These are phyloP conservation scores for Pugionium cornutum DNA, from an alignment of 345 rosid genomes.

Conservation along the genomic window DNA sequence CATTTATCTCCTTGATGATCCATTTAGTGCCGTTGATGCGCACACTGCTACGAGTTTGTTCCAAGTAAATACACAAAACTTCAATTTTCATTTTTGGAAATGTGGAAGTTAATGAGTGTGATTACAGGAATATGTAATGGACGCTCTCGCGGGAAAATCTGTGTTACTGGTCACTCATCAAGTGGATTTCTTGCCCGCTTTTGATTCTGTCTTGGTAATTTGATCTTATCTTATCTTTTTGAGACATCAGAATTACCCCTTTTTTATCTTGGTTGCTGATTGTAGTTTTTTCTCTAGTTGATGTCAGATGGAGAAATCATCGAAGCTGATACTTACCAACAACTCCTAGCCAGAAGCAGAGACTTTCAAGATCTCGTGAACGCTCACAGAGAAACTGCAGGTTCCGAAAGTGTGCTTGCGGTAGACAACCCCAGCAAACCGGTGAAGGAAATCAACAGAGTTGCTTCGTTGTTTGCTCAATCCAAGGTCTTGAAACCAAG, in stretches of 20 bases:
- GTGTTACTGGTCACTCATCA: slow-evolving; percentile 91
- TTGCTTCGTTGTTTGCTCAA: slow-evolving; percentile 47
- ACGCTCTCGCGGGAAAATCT: slow-evolving; percentile 72
- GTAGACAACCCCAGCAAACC: slow-evolving; percentile 40
- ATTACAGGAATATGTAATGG: slow-evolving; percentile 76
- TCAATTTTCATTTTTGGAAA: neutral
- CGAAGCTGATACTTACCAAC: slow-evolving; percentile 69
- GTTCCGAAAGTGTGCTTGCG: slow-evolving; percentile 61
- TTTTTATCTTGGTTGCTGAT: neutral
- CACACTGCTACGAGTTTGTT: slow-evolving; percentile 89
- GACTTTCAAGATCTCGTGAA: slow-evolving; percentile 86
- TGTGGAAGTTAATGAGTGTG: slow-evolving; percentile 33
- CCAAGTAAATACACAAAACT: slow-evolving; percentile 51
- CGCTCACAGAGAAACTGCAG: slow-evolving; percentile 95
- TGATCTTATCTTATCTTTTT: neutral
- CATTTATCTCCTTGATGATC: slow-evolving; percentile 89
- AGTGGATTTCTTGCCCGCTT: slow-evolving; percentile 96
- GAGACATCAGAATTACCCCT: neutral
- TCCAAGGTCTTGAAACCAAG: slow-evolving; percentile 51
- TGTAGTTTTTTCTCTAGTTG: slow-evolving; percentile 49
- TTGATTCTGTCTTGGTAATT: slow-evolving; percentile 80
- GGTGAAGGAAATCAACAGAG: slow-evolving; percentile 61
- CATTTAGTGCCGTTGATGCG: slow-evolving; percentile 97
- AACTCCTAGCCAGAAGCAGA: slow-evolving; percentile 58
- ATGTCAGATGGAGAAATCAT: slow-evolving; percentile 88